Evolutionary conservation across 1,284 basidiomycete genomes (phyloP).

Genomic region (Sporisorium exsertum): DNA sequence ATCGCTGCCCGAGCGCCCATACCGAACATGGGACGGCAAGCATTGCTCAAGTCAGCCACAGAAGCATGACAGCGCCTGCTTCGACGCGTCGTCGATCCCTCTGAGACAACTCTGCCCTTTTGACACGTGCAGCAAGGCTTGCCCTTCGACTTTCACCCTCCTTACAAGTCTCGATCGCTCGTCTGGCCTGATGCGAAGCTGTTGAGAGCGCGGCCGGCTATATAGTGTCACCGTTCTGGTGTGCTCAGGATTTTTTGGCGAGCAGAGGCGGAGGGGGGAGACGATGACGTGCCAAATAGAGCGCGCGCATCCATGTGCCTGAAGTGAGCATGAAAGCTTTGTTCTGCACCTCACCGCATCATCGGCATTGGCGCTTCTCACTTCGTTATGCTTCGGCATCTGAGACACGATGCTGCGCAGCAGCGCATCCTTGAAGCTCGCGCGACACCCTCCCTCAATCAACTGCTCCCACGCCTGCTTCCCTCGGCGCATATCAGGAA

Average conservation of each 20-base stretch:
- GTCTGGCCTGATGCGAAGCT: neutral
- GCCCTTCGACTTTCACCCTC: neutral
- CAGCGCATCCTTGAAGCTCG: neutral
- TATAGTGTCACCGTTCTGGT: neutral
- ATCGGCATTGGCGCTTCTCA: neutral
- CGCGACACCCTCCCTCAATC: neutral
- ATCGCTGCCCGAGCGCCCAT: slow-evolving; percentile 1
- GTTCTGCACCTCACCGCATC: neutral
- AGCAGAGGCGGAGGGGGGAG: neutral
- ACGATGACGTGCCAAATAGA: slow-evolving; percentile 2
- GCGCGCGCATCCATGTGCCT: neutral
- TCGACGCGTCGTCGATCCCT: slow-evolving; percentile 20
- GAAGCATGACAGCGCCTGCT: neutral
- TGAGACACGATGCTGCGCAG: neutral
- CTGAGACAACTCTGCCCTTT: neutral
- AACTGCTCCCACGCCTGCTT: neutral
- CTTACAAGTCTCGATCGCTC: neutral
- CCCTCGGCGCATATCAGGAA: neutral
- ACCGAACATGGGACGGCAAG: neutral
- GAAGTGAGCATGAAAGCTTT: neutral
- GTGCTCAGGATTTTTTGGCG: neutral
- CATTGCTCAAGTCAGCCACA: neutral
- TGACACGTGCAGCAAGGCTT: neutral
- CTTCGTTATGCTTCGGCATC: slow-evolving; percentile 1
- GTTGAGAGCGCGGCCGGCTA: neutral